Base-by-base conservation (phyloP, 352 stramenopile species). In the Globisporangium ultimum region DNA sequence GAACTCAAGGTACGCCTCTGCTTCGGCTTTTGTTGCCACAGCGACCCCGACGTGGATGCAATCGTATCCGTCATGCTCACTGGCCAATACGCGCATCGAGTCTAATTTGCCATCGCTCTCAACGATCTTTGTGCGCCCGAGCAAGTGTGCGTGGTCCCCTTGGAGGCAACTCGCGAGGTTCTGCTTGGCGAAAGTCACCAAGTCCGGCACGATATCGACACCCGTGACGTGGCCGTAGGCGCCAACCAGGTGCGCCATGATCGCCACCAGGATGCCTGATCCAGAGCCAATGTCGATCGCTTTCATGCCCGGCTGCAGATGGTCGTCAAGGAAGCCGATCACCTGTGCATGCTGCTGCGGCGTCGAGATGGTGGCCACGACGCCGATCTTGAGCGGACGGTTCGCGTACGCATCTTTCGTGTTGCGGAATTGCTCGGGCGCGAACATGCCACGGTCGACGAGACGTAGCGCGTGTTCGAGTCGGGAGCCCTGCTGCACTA, bases 271-370 rank as follows among this genome's bases (percentile, higher is more conserved):
- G 55, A 91, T 74, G 11, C 87, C 87, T 1, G 87, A 94, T n/a
- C 87, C 87, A 36, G 78, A 89, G 24, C 87, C 87, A 18, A 95
- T 59, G 57, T 95, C 87, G 48, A 96, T 62, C 0, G 79, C 80
- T 1, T 48, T 67, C 56, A 78, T 83, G 1, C 84, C 84, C 14
- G 78, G 70, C 52, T 88, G 70, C 54, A 95, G 55, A 40, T 93
- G 84, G 20, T 67, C 48, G 53, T 87, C 80, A 0, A 95, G 53
- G n/a, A 89, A 53, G 17, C 72, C 64, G 55, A 95, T 54, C 13
- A 93, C 84, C 63, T 92, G 79, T 28, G 86, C 86, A 48, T 95
- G 86, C 51, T 93, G 86, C 65, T 95, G 86, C 15, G 86, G 86
- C 14, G 86, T 95, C 36, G 86, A 95, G 54, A 95, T 95, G 10